phyloP scores from a whole-genome alignment of 148 eudicot genomes.

The Fallopia convolvulus region DNA sequence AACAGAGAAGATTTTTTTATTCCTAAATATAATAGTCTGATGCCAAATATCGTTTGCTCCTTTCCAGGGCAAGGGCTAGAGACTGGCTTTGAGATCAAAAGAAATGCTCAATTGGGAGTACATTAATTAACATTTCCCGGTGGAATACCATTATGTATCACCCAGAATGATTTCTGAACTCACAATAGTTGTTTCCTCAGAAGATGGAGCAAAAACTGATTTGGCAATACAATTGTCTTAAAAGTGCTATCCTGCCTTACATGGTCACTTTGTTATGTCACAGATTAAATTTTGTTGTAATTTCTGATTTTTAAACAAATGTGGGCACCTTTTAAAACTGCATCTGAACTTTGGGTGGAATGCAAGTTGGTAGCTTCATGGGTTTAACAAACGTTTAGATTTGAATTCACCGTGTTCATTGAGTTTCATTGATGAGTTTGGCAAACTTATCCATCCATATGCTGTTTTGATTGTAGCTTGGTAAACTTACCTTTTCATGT shows the following conservation, averaged over 20 bases:
- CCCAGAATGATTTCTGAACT: not conserved
- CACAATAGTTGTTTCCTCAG: slow-evolving; percentile 6
- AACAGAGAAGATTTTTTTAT: too few relatives aligned
- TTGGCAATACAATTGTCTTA: slow-evolving; percentile 2
- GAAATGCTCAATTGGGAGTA: not conserved
- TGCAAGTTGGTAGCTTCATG: not conserved
- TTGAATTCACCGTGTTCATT: not conserved
- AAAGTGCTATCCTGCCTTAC: not conserved
- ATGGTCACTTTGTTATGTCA: slow-evolving; percentile 4
- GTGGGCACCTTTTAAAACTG: not conserved
- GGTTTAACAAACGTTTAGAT: not conserved
- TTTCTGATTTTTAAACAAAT: slow-evolving; percentile 1
- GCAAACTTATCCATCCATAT: too few relatives aligned
- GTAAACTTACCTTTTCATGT: not conserved
- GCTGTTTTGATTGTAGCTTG: not conserved
- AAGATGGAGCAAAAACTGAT: not conserved
- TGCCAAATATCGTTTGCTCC: not conserved
- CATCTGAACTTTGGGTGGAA: not conserved
- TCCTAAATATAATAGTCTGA: not conserved
- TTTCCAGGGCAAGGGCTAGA: slow-evolving; percentile 5
- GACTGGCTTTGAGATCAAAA: not conserved
- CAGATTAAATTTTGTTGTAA: slow-evolving; percentile 3
- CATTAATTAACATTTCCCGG: not conserved
- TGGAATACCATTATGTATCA: not conserved
- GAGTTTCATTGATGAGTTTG: not conserved